Base-by-base conservation (phyloP, 305 asterid genomes). In the Fraxinus sp. region DNA sequence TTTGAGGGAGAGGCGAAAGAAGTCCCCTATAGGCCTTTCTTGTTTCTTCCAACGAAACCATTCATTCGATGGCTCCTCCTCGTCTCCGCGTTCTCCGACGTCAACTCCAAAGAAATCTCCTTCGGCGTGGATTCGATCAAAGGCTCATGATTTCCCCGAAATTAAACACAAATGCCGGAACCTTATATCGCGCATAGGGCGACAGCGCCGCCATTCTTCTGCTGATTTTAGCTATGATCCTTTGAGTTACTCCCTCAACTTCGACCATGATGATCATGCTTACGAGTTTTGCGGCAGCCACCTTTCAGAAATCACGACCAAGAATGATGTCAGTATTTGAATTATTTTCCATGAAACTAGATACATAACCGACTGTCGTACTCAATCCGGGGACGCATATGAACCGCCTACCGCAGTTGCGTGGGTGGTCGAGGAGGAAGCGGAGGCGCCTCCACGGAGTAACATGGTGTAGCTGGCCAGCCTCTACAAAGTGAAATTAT, bases 161-260 rank as follows among this genome's bases (percentile, higher is more conserved):
- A 52, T 78, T 77, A 87, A 87, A 74, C 90, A 85, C 36, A 87
- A 78, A 79, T 86, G 86, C 83, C 83, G 86, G 39, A 82, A 68
- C 73, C 84, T 91, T 71, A 85, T 87, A 7, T 83, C 90, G 0
- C 84, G 92, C 6, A 86, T 82, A 64, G 87, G 86, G 3, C 87
- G 89, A 72, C 90, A 86, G 55, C 94, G 92, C 26, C 92, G 97
- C 32, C 89, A 90, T 46, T 80, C 87, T 10, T 92, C 95, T 1
- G 95, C 91, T 0, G 97, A 92, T 71, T 89, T 92, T 84, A 89
- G 90, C 89, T 92, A 92, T 30, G 95, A 91, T 74, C 94, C 94
- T 5, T 89, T 87, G 24, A 91, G 94, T 82, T 92, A 92, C 76
- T 64, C 97, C 3, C 92, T 88, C 78, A 92, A 92, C 78, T 91